Percentiles rank a stretch among this genome's conserved stretches.
Conservation (phyloP, 1,139 yeast species). For the Diutina pseudorugosa region DNA sequence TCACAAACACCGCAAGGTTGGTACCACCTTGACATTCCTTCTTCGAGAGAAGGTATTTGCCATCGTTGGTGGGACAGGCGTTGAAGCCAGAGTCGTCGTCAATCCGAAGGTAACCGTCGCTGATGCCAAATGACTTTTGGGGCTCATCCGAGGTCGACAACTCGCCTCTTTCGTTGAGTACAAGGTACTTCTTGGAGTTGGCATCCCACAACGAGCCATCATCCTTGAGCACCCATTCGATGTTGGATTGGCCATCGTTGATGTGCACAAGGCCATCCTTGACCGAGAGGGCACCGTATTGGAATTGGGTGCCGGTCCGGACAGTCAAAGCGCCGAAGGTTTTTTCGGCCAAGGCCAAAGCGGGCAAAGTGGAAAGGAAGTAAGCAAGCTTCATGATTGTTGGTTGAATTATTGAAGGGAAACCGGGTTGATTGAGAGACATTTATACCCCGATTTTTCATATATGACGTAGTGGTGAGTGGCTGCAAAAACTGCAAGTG, state of each 20-base stretch:
- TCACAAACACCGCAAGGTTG: not conserved
- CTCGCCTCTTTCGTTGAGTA: not conserved
- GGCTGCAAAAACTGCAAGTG: too few relatives aligned
- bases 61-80: not conserved
- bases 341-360: conserved; percentile 14
- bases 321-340: conserved; percentile 13
- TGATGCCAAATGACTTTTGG: not conserved
- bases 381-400: not conserved
- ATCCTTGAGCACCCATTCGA: not conserved
- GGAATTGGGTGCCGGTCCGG: conserved; percentile 14
- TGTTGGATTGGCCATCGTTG: not conserved
- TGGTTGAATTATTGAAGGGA: too few relatives aligned
- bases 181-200: not conserved
- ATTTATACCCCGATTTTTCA: too few relatives aligned
- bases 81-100: not conserved
- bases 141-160: not conserved
- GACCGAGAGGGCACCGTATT: not conserved
- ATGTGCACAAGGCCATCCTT: not conserved
- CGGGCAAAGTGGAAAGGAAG: conserved; percentile 12
- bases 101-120: not conserved
- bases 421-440: too few relatives aligned
- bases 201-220: conserved; percentile 1
- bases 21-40: not conserved
- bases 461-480: too few relatives aligned
- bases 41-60: not conserved